Evolutionary conservation across 768 basidiomycete species (phyloP).

Genomic region (Kwoniella sp.): DNA sequence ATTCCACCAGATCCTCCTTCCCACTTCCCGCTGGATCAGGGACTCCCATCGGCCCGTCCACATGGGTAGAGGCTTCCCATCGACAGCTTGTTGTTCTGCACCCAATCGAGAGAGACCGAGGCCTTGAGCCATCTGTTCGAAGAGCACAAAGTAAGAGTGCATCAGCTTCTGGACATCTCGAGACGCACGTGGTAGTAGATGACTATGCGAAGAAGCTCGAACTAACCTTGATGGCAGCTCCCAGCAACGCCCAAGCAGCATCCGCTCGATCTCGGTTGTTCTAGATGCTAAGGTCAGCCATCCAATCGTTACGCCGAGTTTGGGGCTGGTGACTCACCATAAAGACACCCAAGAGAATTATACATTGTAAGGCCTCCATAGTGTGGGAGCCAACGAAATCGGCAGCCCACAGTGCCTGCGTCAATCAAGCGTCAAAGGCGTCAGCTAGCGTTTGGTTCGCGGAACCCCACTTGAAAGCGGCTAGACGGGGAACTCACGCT

Average conservation of each 20-base stretch:
- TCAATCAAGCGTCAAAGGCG: not conserved
- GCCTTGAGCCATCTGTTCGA: constrained; percentile 56
- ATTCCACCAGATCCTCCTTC: constrained; percentile 56
- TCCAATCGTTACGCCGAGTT: not conserved
- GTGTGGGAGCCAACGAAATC: constrained; percentile 54
- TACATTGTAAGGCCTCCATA: constrained; percentile 52
- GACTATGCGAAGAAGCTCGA: not conserved
- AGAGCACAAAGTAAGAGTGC: no score
- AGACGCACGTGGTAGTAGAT: no score
- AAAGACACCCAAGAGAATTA: constrained; percentile 52
- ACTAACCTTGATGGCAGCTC: constrained; percentile 55
- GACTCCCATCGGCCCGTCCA: constrained; percentile 57
- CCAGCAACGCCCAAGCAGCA: constrained; percentile 56
- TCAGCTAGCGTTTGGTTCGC: not conserved
- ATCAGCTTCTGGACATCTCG: constrained; percentile 8
- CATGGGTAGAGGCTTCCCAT: constrained; percentile 45
- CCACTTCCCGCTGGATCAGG: constrained; percentile 56
- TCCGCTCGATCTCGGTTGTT: constrained; percentile 57
- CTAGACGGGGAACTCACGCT: constrained; percentile 30
- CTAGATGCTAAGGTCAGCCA: constrained; percentile 24
- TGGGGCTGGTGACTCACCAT: constrained; percentile 37
- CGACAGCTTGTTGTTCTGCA: constrained; percentile 48
- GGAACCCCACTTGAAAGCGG: no score
- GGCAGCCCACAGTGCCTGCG: constrained; percentile 50
- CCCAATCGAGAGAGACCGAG: constrained; percentile 56